These are phyloP conservation scores for Lasiodiplodia theobromae DNA, from an alignment of 2,329 filamentous ascomycete species.

Conservation along the genomic window DNA sequence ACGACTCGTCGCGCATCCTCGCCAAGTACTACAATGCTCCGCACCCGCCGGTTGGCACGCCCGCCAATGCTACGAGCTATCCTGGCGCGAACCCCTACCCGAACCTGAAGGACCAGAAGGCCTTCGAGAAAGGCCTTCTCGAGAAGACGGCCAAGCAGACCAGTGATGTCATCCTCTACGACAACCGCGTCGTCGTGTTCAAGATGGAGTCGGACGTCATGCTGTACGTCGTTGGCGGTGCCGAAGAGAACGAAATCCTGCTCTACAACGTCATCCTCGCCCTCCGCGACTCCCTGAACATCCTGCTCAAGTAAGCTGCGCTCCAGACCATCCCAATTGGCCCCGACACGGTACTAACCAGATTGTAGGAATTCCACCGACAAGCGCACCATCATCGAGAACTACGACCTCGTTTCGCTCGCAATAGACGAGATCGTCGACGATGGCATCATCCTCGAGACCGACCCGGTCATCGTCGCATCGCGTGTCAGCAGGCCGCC, in stretches of 20 bases:
- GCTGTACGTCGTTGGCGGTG: constrained; percentile 88
- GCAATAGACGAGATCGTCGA: constrained; percentile 81
- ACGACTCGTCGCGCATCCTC: constrained; percentile 91
- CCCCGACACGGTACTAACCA: constrained; percentile 3
- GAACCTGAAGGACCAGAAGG: constrained; percentile 90
- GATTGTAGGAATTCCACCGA: constrained; percentile 83
- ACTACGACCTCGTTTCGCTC: constrained; percentile 94
- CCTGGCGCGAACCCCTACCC: constrained; percentile 80
- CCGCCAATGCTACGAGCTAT: constrained; percentile 64
- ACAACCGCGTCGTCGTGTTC: constrained; percentile 95
- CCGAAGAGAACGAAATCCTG: constrained; percentile 96
- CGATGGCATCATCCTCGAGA: constrained; percentile 90
- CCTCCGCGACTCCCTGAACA: constrained; percentile 86
- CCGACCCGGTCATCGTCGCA: constrained; percentile 91
- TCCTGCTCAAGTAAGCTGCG: constrained; percentile 83
- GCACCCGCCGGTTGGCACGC: constrained; percentile 67
- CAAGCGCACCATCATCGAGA: constrained; percentile 97
- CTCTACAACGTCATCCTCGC: constrained; percentile 93
- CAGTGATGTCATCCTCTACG: constrained; percentile 95
- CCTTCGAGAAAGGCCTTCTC: constrained; percentile 93
- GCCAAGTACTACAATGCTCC: constrained; percentile 88
- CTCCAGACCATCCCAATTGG: not conserved
- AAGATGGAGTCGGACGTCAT: constrained; percentile 98
- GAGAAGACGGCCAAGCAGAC: constrained; percentile 95
- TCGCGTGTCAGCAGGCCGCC: constrained; percentile 92